Base-by-base conservation (phyloP, 2,329 filamentous ascomycete genomes). In the Diaporthe vaccinii region DNA sequence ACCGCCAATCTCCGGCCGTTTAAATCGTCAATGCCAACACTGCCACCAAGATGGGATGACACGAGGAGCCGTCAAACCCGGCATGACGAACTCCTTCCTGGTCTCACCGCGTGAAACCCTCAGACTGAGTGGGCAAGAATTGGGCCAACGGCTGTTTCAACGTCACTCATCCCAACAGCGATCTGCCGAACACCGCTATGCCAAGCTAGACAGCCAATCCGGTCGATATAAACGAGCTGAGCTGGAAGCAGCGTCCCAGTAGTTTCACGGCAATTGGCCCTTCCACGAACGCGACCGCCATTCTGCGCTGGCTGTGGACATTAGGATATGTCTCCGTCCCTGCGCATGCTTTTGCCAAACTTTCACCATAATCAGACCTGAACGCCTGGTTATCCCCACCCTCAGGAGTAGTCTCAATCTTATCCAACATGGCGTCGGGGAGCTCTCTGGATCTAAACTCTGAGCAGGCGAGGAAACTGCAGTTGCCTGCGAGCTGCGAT, bases 401-500 rank as follows among this genome's bases (percentile, higher is more conserved):
- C n/a, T 55, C 65, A 69, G 46, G 46, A 55, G 65, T 41, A 69
- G 49, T 25, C 22, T 36, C 49, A 69, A 55, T n/a, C 46, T 28
- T 49, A 53, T 17, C 49, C 44, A 57, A 22, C 44, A 81, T 81
- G 80, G 80, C 81, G 46, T 61, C 76, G n/a, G 78, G 78, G 44
- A 79, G 78, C 65, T 72, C 73, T 8, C 68, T 74, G 17, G 80
- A 81, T 46, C 75, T 67, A n/a, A 74, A 69, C 22, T 80, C 79
- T 28, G 78, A 77, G 15, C 84, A 82, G 81, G 82, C 80, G 58
- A 89, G 85, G 78, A 72, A 75, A 57, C 84, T 91, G 44, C 87
- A 92, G 79, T 90, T 98, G 4, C 96, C 96, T 1, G 87, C 93
- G 46, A 97, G 94, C 78, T 98, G 95, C 82, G 94, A 98, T 79